phyloP scores from a whole-genome alignment of 371 early-diverging fungal genomes.

The Cokeromyces recurvatus region DNA sequence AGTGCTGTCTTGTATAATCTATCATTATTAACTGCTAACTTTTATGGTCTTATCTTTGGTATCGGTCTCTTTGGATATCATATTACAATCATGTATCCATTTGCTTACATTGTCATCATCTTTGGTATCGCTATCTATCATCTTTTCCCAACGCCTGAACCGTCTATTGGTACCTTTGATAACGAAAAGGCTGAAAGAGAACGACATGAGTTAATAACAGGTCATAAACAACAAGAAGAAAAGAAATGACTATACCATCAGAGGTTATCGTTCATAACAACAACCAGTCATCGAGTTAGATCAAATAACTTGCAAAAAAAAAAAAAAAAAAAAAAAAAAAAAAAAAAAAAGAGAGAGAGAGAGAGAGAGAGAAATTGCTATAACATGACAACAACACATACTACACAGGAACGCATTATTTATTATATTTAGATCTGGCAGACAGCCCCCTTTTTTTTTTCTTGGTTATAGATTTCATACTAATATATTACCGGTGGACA shows the following conservation, averaged over 20 bases:
- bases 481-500: too few species aligned
- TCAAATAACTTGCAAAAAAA: not conserved
- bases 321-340: too few species aligned
- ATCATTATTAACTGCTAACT: constrained; percentile 68
- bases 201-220: constrained; percentile 3
- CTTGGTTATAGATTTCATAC: too few species aligned
- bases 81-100: constrained; percentile 56
- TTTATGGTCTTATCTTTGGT: constrained; percentile 68
- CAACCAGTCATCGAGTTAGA: not conserved
- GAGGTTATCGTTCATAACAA: not conserved
- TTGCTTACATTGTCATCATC: constrained; percentile 57
- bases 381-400: not conserved
- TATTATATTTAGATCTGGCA: too few species aligned
- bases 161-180: constrained; percentile 19
- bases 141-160: constrained; percentile 37
- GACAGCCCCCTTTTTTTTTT: too few species aligned
- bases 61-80: constrained; percentile 53
- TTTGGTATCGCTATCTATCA: constrained; percentile 59
- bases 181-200: constrained; percentile 15
- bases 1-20: constrained; percentile 74
- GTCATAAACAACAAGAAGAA: not conserved
- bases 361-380: not conserved
- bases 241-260: not conserved
- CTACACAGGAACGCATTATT: too few species aligned
- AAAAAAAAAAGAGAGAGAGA: too few species aligned